Base-by-base conservation (phyloP, 139 green algal genomes). In the Protoeuglena noctilucae region DNA sequence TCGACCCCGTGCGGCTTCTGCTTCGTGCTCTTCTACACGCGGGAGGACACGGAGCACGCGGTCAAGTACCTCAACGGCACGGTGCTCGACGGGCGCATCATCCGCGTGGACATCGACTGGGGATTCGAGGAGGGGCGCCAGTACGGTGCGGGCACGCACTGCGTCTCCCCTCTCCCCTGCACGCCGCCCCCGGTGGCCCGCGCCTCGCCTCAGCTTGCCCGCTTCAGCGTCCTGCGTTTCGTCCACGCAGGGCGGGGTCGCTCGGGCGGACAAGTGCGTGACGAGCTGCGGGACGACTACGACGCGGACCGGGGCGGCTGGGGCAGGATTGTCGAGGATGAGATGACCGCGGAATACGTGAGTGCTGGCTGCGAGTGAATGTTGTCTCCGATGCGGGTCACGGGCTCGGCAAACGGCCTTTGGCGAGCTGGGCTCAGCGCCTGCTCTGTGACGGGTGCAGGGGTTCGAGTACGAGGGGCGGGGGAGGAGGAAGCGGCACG, bases 91-190 rank as follows among this genome's bases (percentile, higher is more conserved):
- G 87, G 93, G 53, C 70, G 89, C 2, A 67, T 77, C 26, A 89
- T 99, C 25, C 75, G 92, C 4, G 85, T 88, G 3, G 92, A 99
- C 66, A 84, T 95, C 54, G 92, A 99, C 71, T 98, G 91, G 85
- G 92, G 92, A 51, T 97, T 94, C 71, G 39, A 78, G 26, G 92
- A 99, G 31, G 88, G 86, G 0, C 60, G 92, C 26, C 89, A 98
- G 68, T 99, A 79, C 75, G 92, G 92, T 2, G 68, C 91, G 1
- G 92, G 92, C 0, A 43, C 70, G 68, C 2, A 81, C 58, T 48
- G 92, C 19, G 40, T 3, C 1, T 53, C 22, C n/a, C 25, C 54
- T 17, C n/a, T 14, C 12, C 21, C 30, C 22, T 28, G n/a, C 1
- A 21, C 12, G 19, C 28, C 5, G 47, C 41, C 25, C 28, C 29